These are phyloP conservation scores for Arthroderma sp. DNA, from an alignment of 2,329 filamentous ascomycete genomes.

Conservation along the genomic window DNA sequence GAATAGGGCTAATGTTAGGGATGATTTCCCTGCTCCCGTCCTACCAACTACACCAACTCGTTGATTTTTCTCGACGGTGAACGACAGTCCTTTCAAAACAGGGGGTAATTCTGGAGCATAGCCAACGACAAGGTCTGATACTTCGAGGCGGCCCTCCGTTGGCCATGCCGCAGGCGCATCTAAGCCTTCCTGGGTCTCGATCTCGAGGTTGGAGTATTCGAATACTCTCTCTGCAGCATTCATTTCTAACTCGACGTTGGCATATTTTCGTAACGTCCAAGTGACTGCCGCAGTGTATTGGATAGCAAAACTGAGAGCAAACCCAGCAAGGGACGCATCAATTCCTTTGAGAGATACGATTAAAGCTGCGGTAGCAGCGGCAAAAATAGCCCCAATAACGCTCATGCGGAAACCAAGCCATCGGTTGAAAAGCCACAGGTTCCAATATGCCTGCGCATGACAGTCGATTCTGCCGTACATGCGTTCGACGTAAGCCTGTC, in stretches of 20 bases:
- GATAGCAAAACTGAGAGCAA: slow-evolving; percentile 61
- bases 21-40: slow-evolving; percentile 68
- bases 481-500: slow-evolving; percentile 51
- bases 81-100: slow-evolving; percentile 57
- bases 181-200: slow-evolving; percentile 51
- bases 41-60: slow-evolving; percentile 65
- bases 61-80: slow-evolving; percentile 54
- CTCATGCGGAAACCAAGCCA: slow-evolving; percentile 67
- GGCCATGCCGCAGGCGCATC: slow-evolving; percentile 63
- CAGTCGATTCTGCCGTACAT: slow-evolving; percentile 61
- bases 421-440: slow-evolving; percentile 60
- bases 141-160: slow-evolving; percentile 57
- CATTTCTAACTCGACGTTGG: slow-evolving; percentile 64
- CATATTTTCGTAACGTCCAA: slow-evolving; percentile 55
- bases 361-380: slow-evolving; percentile 51
- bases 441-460: slow-evolving; percentile 53
- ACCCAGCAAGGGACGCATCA: slow-evolving; percentile 60
- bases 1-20: slow-evolving; percentile 62
- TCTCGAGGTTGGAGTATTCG: slow-evolving; percentile 59
- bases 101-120: slow-evolving; percentile 62
- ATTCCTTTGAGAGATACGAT: slow-evolving; percentile 51
- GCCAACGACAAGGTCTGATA: slow-evolving; percentile 57
- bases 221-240: slow-evolving; percentile 64
- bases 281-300: slow-evolving; percentile 54
- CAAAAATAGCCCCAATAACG: slow-evolving; percentile 56